phyloP scores from a whole-genome alignment of 2,329 filamentous ascomycete genomes.

The Curvularia eragrostidis region DNA sequence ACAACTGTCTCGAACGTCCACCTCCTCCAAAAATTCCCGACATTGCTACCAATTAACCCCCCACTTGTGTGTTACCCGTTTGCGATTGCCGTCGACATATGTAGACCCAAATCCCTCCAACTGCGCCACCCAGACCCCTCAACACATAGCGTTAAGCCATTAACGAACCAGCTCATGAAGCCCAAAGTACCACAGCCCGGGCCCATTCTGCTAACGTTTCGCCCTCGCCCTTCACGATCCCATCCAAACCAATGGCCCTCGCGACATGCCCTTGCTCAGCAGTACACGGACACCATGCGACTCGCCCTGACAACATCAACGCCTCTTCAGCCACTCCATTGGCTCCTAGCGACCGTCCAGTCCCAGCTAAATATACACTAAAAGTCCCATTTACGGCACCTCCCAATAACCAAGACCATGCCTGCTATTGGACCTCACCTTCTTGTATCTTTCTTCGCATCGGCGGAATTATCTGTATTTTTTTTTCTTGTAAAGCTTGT shows the following conservation, averaged over 20 bases:
- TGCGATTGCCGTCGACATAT: conserved; percentile 12
- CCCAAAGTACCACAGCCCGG: conserved; percentile 2
- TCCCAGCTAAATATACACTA: neutral
- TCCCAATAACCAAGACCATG: neutral
- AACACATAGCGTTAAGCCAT: conserved; percentile 5
- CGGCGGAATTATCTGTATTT: conserved; percentile 5
- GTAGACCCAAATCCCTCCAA: conserved; percentile 9
- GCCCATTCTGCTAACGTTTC: neutral
- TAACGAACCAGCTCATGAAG: conserved; percentile 9
- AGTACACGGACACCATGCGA: conserved; percentile 5
- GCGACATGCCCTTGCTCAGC: conserved; percentile 1
- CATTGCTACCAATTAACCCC: conserved; percentile 10
- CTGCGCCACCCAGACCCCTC: conserved; percentile 10
- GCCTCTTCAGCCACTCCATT: conserved; percentile 3
- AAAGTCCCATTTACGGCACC: neutral
- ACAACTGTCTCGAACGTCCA: conserved; percentile 7
- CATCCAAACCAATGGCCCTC: conserved; percentile 5
- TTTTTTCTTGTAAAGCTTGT: neutral
- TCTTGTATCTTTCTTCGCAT: neutral
- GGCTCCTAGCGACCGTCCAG: conserved; percentile 3
- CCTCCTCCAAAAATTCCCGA: conserved; percentile 9
- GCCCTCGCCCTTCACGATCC: neutral
- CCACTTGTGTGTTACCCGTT: conserved; percentile 7
- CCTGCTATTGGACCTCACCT: neutral
- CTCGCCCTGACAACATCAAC: conserved; percentile 4